Conservation (phyloP, 2,329 filamentous ascomycete genomes). For the Amesomyces nigricolor region DNA sequence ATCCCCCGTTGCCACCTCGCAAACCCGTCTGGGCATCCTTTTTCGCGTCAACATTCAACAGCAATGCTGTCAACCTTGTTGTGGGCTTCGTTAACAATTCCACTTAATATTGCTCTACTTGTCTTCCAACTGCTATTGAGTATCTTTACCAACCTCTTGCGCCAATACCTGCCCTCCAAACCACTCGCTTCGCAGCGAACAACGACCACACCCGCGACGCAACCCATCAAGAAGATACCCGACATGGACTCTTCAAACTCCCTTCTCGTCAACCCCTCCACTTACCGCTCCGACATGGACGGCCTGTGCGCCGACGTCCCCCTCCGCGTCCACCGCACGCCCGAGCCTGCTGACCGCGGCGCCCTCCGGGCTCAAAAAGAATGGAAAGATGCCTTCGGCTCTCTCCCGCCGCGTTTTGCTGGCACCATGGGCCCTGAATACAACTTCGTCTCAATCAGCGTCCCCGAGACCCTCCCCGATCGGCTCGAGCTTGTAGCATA, state of each 20-base stretch:
- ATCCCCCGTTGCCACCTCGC: too few relatives aligned
- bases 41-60: too few relatives aligned
- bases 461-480: conserved; percentile 10
- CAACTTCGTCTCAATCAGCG: neutral
- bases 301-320: conserved; percentile 2
- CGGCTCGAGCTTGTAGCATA: conserved; percentile 13
- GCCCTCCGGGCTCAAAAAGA: conserved; percentile 15
- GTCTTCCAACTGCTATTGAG: too few relatives aligned
- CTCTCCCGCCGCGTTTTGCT: neutral
- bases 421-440: conserved; percentile 6
- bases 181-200: too few relatives aligned
- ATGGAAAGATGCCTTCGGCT: conserved; percentile 3
- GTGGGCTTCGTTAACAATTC: too few relatives aligned
- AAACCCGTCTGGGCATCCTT: too few relatives aligned
- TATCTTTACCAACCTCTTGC: too few relatives aligned
- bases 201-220: too few relatives aligned
- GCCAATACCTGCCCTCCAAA: too few relatives aligned
- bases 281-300: neutral
- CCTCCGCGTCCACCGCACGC: conserved; percentile 5
- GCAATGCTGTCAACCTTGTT: too few relatives aligned
- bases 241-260: conserved; percentile 2
- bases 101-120: too few relatives aligned
- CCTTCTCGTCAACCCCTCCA: neutral
- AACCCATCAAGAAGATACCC: too few relatives aligned
- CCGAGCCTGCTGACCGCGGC: conserved; percentile 7